Percentiles rank a stretch among this genome's conserved stretches.
phyloP scores from a whole-genome alignment of 1,139 yeast genomes.

The Yamadazyma atlantica region DNA sequence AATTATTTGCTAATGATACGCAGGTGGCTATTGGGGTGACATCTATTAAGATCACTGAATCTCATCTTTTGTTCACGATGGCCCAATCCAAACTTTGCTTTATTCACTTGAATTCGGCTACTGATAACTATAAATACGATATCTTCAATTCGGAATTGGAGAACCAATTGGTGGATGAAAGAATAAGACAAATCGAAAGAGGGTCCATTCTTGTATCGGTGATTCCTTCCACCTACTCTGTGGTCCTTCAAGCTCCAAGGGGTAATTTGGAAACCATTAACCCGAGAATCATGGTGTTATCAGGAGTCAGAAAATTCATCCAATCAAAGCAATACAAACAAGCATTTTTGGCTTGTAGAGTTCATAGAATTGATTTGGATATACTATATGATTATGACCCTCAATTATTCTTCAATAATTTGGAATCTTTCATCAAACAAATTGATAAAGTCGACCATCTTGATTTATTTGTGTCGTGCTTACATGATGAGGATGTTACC shows the following conservation, averaged over 20 bases:
- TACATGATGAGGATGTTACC: conserved; percentile 85
- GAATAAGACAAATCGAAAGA: conserved; percentile 85
- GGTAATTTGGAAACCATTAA: conserved; percentile 93
- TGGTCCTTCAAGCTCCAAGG: conserved; percentile 89
- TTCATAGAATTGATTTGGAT: conserved; percentile 90
- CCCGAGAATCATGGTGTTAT: conserved; percentile 88
- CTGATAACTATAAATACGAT: conserved; percentile 29
- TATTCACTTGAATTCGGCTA: conserved; percentile 59
- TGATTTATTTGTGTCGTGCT: conserved; percentile 83
- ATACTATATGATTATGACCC: conserved; percentile 87
- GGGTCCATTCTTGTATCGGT: conserved; percentile 81
- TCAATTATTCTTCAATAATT: conserved; percentile 56
- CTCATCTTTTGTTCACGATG: conserved; percentile 79
- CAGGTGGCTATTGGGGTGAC: conserved; percentile 80
- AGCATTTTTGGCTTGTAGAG: conserved; percentile 83
- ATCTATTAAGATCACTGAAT: conserved; percentile 71
- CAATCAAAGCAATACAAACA: conserved; percentile 53
- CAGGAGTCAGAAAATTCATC: conserved; percentile 76
- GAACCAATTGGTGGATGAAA: conserved; percentile 57
- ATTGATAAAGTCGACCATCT: conserved; percentile 72
- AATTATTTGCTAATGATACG: conserved; percentile 61
- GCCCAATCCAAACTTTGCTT: conserved; percentile 85
- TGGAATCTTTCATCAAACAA: conserved; percentile 71
- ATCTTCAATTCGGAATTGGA: conserved; percentile 19
- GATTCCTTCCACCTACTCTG: conserved; percentile 81